A percentile compares a stretch with the other conserved stretches of the same genome.
These are phyloP conservation scores for Russula olivacea DNA, from an alignment of 768 basidiomycete species.

Conservation along the genomic window DNA sequence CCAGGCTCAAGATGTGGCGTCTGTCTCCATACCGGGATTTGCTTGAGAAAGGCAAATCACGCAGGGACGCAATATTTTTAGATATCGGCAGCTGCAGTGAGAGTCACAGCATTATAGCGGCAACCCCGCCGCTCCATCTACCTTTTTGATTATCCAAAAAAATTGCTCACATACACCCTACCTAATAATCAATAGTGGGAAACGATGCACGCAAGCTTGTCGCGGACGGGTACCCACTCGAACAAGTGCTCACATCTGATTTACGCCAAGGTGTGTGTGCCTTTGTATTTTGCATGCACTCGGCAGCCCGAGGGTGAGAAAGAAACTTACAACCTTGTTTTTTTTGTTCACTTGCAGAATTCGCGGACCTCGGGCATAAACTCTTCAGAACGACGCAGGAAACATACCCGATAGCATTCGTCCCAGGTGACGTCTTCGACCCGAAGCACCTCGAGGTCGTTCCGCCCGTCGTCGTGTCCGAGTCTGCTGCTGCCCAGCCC, in stretches of 20 bases:
- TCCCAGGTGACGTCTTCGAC: slow-evolving; percentile 52
- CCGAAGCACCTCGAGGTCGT: slow-evolving; percentile 36
- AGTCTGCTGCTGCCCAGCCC: slow-evolving; percentile 17
- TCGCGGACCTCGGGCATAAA: slow-evolving; percentile 58
- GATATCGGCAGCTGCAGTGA: slow-evolving; percentile 45
- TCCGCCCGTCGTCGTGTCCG: slow-evolving; percentile 25
- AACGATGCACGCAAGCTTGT: slow-evolving; percentile 39
- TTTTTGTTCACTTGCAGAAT: slow-evolving; percentile 33
- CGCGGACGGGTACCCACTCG: slow-evolving; percentile 40
- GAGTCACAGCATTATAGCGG: slow-evolving; percentile 15
- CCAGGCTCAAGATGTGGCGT: slow-evolving; percentile 9
- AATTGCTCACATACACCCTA: not conserved
- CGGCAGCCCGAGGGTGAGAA: no score
- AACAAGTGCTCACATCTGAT: slow-evolving; percentile 38
- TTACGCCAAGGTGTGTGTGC: slow-evolving; percentile 34
- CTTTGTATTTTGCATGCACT: not conserved
- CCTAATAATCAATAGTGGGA: slow-evolving; percentile 32
- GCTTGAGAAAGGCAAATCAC: slow-evolving; percentile 34
- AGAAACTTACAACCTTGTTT: not conserved
- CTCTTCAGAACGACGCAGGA: slow-evolving; percentile 49
- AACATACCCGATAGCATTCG: slow-evolving; percentile 49
- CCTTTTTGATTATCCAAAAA: not conserved
- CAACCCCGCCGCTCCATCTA: not conserved
- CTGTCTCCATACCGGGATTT: not conserved
- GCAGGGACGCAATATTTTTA: slow-evolving; percentile 36